phyloP scores from a whole-genome alignment of 2,329 filamentous ascomycete genomes.

The Fusarium sp. region DNA sequence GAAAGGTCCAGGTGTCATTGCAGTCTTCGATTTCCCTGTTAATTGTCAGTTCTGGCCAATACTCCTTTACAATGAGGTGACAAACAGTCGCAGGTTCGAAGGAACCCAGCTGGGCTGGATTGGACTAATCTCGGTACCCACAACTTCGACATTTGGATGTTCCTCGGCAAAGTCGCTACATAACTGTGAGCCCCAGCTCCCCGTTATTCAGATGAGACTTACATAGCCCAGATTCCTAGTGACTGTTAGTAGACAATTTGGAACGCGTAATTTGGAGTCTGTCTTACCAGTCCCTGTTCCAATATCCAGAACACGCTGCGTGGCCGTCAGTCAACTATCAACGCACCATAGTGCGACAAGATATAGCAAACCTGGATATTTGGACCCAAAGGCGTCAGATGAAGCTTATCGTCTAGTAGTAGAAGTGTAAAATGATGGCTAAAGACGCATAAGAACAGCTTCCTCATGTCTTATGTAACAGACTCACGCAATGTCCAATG shows the following conservation, averaged over 20 bases:
- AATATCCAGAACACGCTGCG: constrained; percentile 13
- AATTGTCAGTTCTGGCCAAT: accelerated
- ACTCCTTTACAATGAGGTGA: accelerated
- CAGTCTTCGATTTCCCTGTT: constrained; percentile 17
- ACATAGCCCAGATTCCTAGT: background rate
- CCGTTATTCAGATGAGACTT: background rate
- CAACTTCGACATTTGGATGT: constrained; percentile 55
- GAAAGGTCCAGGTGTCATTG: constrained; percentile 14
- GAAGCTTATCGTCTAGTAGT: constrained; percentile 2
- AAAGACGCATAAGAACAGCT: background rate
- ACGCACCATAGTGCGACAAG: accelerated
- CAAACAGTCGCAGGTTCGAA: constrained; percentile 47
- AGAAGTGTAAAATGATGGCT: constrained; percentile 21
- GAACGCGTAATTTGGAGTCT: background rate
- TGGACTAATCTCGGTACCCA: constrained; percentile 56
- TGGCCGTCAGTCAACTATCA: background rate
- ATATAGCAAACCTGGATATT: constrained; percentile 1
- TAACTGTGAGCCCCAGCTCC: background rate
- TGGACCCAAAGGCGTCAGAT: constrained; percentile 1
- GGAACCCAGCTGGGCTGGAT: constrained; percentile 58
- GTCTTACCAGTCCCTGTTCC: constrained; percentile 17
- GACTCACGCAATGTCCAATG: constrained; percentile 16
- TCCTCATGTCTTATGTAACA: background rate
- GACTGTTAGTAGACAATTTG: background rate
- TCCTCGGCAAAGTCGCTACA: constrained; percentile 42